Evolutionary conservation across 495 filamentous ascomycete species (phyloP).

Genomic region (Podospora fimiseda): DNA sequence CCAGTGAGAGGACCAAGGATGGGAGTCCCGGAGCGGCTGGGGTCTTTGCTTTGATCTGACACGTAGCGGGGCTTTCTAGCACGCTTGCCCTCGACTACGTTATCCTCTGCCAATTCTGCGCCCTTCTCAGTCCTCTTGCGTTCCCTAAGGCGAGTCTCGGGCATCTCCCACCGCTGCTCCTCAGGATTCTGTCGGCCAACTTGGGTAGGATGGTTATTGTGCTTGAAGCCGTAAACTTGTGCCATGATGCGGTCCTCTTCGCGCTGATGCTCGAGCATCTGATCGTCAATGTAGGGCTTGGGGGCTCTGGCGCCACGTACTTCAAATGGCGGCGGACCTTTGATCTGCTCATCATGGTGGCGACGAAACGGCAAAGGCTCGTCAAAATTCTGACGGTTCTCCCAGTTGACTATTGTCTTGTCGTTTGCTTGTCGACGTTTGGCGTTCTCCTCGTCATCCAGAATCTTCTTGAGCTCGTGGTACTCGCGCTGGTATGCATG

Average conservation of each 20-base stretch:
- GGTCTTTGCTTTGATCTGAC: slow-evolving; percentile 35
- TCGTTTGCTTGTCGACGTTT: slow-evolving; percentile 36
- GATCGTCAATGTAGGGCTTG: slow-evolving; percentile 29
- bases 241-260: slow-evolving; percentile 42
- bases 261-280: slow-evolving; percentile 25
- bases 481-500: slow-evolving; percentile 60
- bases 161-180: slow-evolving; percentile 39
- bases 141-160: slow-evolving; percentile 39
- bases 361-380: slow-evolving; percentile 24
- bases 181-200: slow-evolving; percentile 41
- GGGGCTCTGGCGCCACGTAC: slow-evolving; percentile 35
- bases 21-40: slow-evolving; percentile 37
- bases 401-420: slow-evolving; percentile 31
- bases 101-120: slow-evolving; percentile 39
- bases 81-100: slow-evolving; percentile 38
- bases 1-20: slow-evolving; percentile 7
- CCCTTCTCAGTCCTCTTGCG: slow-evolving; percentile 42
- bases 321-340: slow-evolving; percentile 30
- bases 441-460: slow-evolving; percentile 44
- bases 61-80: slow-evolving; percentile 35
- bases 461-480: slow-evolving; percentile 50
- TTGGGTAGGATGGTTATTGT: slow-evolving; percentile 31
- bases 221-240: slow-evolving; percentile 40
- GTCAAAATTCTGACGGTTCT: slow-evolving; percentile 26
- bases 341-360: slow-evolving; percentile 26